Evolutionary conservation across 2,329 filamentous ascomycete species (phyloP).

Genomic region (Xylogone sp.): DNA sequence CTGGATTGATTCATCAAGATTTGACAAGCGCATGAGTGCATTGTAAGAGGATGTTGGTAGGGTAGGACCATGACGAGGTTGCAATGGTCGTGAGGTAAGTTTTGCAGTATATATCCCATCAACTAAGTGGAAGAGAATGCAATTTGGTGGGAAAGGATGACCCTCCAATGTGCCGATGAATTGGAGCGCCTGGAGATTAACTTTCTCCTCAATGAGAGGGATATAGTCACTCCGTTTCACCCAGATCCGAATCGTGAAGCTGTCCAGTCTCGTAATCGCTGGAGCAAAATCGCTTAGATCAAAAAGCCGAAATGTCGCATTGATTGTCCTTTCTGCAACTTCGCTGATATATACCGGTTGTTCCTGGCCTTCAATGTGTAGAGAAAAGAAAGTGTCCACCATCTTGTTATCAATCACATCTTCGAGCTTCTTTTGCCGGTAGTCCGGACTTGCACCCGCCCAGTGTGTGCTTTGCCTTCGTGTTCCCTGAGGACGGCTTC

Average conservation of each 20-base stretch:
- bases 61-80: conserved; percentile 47
- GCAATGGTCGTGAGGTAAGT: conserved; percentile 42
- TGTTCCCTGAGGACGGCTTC: conserved; percentile 26
- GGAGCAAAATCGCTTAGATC: conserved; percentile 65
- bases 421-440: conserved; percentile 72
- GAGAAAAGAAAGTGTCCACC: conserved; percentile 84
- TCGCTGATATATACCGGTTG: conserved; percentile 92
- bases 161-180: conserved; percentile 72
- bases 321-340: conserved; percentile 74
- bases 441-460: conserved; percentile 53
- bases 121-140: conserved; percentile 76
- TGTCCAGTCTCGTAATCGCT: conserved; percentile 60
- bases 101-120: conserved; percentile 86
- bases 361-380: conserved; percentile 63
- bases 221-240: conserved; percentile 52
- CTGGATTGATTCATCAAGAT: conserved; percentile 85
- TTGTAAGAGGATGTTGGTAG: conserved; percentile 77
- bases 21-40: conserved; percentile 81
- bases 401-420: conserved; percentile 66
- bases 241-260: conserved; percentile 72
- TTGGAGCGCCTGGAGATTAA: conserved; percentile 70
- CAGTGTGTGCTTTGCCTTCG: conserved; percentile 61
- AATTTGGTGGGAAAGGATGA: conserved; percentile 75
- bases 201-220: conserved; percentile 65
- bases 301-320: conserved; percentile 86